Conservation (phyloP, 768 basidiomycete species). For the Sporobolomyces roseus region DNA sequence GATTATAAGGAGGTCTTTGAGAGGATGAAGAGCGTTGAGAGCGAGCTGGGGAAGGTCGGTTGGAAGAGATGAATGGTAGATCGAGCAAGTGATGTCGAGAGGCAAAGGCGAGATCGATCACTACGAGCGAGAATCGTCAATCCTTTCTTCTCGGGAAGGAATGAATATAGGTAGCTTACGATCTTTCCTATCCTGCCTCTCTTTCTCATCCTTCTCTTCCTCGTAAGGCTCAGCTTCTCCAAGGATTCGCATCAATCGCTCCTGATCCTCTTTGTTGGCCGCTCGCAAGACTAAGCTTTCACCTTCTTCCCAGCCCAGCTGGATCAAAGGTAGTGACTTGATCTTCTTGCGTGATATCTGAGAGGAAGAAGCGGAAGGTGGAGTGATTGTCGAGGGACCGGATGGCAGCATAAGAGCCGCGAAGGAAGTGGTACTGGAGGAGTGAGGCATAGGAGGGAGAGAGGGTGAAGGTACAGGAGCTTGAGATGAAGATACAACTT, state of each 20-base stretch:
- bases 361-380: neutral
- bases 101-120: constrained; percentile 7
- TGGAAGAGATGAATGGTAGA: neutral
- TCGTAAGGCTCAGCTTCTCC: neutral
- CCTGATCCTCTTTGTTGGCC: neutral
- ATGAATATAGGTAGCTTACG: constrained; percentile 10
- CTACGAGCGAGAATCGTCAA: neutral
- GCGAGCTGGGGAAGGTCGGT: neutral
- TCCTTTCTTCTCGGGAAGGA: too few species aligned
- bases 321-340: constrained; percentile 1
- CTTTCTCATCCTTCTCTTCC: neutral
- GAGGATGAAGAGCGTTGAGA: neutral
- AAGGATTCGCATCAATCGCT: neutral
- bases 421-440: neutral
- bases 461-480: neutral
- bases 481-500: neutral
- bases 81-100: neutral
- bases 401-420: constrained; percentile 2
- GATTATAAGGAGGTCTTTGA: neutral
- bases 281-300: neutral
- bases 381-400: neutral
- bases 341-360: too few species aligned
- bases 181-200: neutral
- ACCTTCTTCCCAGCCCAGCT: neutral
- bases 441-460: neutral